These are phyloP conservation scores for Fagopyrum tataricum DNA, from an alignment of 148 eudicot genomes.

Conservation along the genomic window DNA sequence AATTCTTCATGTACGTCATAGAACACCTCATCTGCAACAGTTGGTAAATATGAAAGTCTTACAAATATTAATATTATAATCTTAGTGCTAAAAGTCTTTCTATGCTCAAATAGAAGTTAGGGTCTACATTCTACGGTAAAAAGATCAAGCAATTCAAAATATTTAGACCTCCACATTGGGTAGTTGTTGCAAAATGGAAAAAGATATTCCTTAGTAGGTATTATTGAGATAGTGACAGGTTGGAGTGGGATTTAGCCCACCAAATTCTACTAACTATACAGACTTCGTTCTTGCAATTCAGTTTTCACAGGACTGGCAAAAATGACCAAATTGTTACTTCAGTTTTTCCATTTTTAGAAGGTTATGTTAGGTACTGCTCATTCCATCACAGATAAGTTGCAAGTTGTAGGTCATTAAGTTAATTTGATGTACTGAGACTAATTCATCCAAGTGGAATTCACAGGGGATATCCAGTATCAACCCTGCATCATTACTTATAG, in stretches of 20 bases:
- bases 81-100: neutral
- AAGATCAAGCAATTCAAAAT: neutral
- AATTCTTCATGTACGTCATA: constrained; percentile 64
- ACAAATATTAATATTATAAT: neutral
- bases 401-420: neutral
- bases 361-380: neutral
- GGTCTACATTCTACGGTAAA: neutral
- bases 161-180: neutral
- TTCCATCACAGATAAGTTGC: neutral
- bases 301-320: neutral
- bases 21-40: constrained; percentile 61
- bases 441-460: neutral
- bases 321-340: neutral
- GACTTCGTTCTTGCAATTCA: neutral
- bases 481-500: neutral
- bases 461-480: neutral
- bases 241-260: neutral
- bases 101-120: neutral
- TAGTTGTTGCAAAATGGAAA: neutral
- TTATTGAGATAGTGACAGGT: neutral
- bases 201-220: neutral
- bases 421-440: neutral
- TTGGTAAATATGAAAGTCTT: neutral
- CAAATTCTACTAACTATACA: neutral
- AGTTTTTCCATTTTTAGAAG: neutral